phyloP scores from a whole-genome alignment of 805 yeast genomes.

The Yarrowia yakushimensis region DNA sequence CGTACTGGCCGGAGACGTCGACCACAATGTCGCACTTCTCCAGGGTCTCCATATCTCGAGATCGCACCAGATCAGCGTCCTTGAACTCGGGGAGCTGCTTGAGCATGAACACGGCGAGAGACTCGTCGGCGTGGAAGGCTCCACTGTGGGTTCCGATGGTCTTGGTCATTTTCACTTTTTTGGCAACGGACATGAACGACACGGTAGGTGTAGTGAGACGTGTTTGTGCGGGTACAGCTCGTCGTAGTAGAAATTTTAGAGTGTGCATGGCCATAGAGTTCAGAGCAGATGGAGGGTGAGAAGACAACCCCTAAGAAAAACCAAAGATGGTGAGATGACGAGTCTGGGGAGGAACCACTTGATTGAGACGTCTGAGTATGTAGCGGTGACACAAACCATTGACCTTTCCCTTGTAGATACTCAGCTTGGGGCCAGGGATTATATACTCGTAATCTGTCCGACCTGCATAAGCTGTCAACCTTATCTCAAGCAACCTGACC shows the following conservation, averaged over 20 bases:
- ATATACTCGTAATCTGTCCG: background rate
- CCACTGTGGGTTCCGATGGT: constrained; percentile 78
- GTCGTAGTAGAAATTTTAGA: constrained; percentile 13
- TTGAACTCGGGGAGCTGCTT: constrained; percentile 64
- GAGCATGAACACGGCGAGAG: constrained; percentile 86
- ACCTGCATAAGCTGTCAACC: background rate
- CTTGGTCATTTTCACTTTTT: constrained; percentile 37
- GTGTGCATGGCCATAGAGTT: background rate
- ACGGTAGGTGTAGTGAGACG: background rate
- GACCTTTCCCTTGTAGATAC: no score
- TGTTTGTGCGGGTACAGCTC: background rate
- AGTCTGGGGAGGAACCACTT: no score
- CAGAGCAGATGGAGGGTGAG: background rate
- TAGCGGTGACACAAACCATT: no score
- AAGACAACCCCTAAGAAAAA: no score
- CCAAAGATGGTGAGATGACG: background rate
- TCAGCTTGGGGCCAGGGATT: no score
- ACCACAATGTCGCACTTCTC: constrained; percentile 87
- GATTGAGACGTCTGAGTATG: no score
- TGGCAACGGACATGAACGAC: constrained; percentile 16
- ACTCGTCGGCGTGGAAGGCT: constrained; percentile 94
- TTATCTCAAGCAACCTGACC: background rate
- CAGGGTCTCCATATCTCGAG: constrained; percentile 79
- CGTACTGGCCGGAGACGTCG: constrained; percentile 92
- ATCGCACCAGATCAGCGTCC: constrained; percentile 68